Evolutionary conservation across 129 eudicot genomes (phyloP), one percentile per base, ranked within the genome.

Genomic region (Flaveria trinervia): DNA sequence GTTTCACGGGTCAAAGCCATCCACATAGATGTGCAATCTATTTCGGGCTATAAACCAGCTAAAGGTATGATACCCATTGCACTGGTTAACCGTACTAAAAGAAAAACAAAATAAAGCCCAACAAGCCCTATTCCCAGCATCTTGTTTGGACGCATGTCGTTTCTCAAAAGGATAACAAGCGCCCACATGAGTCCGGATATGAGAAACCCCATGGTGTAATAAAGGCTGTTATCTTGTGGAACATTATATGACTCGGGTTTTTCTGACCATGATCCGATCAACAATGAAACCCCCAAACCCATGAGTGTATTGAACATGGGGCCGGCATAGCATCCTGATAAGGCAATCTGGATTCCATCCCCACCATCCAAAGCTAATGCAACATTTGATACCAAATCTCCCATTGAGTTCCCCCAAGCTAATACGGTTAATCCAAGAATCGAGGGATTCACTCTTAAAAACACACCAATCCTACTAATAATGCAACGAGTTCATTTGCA

Each of bases 331-430:
- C 96, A 95, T 25, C 99, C 97, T 1, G 99, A 91, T 11, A 92
- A 70, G 1, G 99, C 99, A 20, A 95, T 95, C 82, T 95, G 99
- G 67, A 91, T 89, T 3, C 99, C 97, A 72, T 95, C 97, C 44
- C 94, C 99, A 73, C 99, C 97, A 62, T 91, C 93, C 80, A 85
- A 72, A 8, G 99, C 91, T 83, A 95, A 70, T 7, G 96, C 99
- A 48, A 91, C 78, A 67, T 91, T 88, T 51, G 96, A 95, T 45
- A 95, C 93, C 83, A 95, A 76, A 86, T 95, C 99, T 7, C 99
- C 99, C 99, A 91, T 95, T 7, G 99, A 95, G 70, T 95, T 95
- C 3, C 99, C 99, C 99, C 99, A 95, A 65, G 99, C 97, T 79
- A 95, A 77, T 6, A 95, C 96, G 7, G 97, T 95, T 66, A 92